Percentiles rank a stretch among this genome's conserved stretches.
These are phyloP conservation scores for Aquilaria sinensis DNA, from an alignment of 345 rosid genomes.

Conservation along the genomic window DNA sequence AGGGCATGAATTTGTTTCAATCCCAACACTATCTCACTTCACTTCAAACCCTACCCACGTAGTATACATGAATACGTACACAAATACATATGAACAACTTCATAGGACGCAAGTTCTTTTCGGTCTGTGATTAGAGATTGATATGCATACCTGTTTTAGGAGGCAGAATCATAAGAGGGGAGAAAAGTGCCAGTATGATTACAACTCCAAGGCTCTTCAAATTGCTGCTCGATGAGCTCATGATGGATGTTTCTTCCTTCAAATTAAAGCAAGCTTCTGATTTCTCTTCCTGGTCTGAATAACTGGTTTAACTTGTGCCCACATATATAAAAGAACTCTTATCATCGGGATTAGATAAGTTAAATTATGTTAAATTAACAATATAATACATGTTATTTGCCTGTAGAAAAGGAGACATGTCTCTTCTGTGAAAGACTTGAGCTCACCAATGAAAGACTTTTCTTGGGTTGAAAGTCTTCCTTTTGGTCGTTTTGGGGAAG, in stretches of 20 bases:
- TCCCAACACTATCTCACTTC: too few relatives aligned
- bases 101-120: background rate
- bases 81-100: too few relatives aligned
- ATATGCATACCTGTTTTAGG: slow-evolving; percentile 23
- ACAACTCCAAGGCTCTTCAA: slow-evolving; percentile 17
- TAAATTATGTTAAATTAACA: too few relatives aligned
- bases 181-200: slow-evolving; percentile 20
- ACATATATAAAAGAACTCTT: too few relatives aligned
- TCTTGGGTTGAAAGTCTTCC: slow-evolving; percentile 8
- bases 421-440: slow-evolving; percentile 18
- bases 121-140: background rate
- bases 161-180: slow-evolving; percentile 13
- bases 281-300: background rate
- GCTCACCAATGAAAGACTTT: slow-evolving; percentile 18
- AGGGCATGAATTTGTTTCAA: too few relatives aligned
- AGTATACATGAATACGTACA: too few relatives aligned
- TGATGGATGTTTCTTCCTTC: background rate
- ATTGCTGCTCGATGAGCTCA: slow-evolving; percentile 17
- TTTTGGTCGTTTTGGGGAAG: slow-evolving; percentile 26
- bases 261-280: background rate
- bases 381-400: slow-evolving; percentile 10
- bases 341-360: too few relatives aligned
- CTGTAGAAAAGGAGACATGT: slow-evolving; percentile 34
- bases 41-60: too few relatives aligned
- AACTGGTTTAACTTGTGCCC: too few relatives aligned